Percentiles rank a stretch among this genome's conserved stretches.
Conservation (phyloP, 495 filamentous ascomycete genomes). For the Bathelium albidoporum region DNA sequence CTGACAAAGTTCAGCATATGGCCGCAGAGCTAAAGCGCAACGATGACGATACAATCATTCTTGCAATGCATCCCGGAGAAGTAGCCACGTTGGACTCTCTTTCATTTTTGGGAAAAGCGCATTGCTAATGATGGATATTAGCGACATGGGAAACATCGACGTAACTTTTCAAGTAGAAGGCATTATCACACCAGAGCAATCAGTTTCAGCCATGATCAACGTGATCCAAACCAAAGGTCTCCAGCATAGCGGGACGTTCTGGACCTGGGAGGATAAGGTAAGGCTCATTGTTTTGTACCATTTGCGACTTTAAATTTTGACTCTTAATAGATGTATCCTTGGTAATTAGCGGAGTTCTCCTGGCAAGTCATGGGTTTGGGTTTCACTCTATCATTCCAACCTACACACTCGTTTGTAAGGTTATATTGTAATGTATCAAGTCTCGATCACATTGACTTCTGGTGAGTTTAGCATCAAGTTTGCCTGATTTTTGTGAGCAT, state of each 20-base stretch:
- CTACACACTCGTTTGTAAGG: background rate
- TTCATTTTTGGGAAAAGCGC: background rate
- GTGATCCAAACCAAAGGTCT: conserved; percentile 41
- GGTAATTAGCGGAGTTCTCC: conserved; percentile 6
- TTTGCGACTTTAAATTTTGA: conserved; percentile 6
- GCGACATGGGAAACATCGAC: conserved; percentile 40
- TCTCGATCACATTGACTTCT: background rate
- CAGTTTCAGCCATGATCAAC: conserved; percentile 40
- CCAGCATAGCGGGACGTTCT: conserved; percentile 43
- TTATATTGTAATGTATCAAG: background rate
- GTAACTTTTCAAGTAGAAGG: conserved; percentile 42
- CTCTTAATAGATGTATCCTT: conserved; percentile 13
- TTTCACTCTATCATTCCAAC: too few relatives aligned
- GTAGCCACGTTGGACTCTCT: conserved; percentile 37
- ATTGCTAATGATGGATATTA: conserved; percentile 17
- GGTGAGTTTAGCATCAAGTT: background rate
- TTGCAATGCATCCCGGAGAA: conserved; percentile 49
- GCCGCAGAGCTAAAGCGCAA: conserved; percentile 42
- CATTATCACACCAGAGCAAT: conserved; percentile 39
- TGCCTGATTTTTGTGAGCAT: too few relatives aligned
- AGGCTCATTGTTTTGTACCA: conserved; percentile 17
- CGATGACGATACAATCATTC: conserved; percentile 35
- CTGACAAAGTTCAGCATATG: conserved; percentile 34
- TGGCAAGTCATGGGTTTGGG: too few relatives aligned
- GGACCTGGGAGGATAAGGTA: conserved; percentile 45